Base-by-base conservation (phyloP, 2,329 filamentous ascomycete species). In the Aspergillus fischeri region DNA sequence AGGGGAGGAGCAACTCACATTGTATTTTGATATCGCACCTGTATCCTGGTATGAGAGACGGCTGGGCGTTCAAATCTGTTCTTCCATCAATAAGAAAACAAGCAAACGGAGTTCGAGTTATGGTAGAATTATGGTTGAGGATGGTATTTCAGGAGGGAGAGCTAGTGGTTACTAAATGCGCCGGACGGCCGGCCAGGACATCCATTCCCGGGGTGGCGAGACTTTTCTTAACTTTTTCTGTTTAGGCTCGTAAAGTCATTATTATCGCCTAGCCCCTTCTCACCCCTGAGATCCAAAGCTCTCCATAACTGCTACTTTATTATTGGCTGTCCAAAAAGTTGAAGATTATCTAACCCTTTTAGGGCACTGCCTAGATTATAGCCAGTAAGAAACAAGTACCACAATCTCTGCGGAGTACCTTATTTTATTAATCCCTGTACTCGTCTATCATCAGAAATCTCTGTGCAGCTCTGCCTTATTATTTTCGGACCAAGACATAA, bases 131-230 rank as follows among this genome's bases (percentile, higher is more conserved):
- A n/a, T 20, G 27, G 21, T 28, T n/a, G 47, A 4, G n/a, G 47
- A 17, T 24, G 28, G 10, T 27, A 25, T 17, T 49, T 49, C 28
- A 27, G 47, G 32, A 57, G 49, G 48, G 47, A 35, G 21, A 48
- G 41, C 52, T 24, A 47, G 50, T 54, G 29, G 51, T 56, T 48
- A 45, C 35, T 54, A 56, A 55, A 52, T 55, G 53, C 25, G 63
- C 60, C 32, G 53, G 57, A 54, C 52, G 57, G 54, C 24, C 62
- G 61, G 58, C 51, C 59, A 61, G 61, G 58, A 58, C 58, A 56
- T 58, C 64, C 59, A 63, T 59, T 69, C 65, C 69, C 69, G 69
- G 67, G 66, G 70, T 73, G 70, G 70, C 70, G 70, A 70, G 70
- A 71, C 63, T 59, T 58, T 49, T 49, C 38, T 48, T 51, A 14